These are phyloP conservation scores for Rhodosporidiobolus odoratus DNA, from an alignment of 768 basidiomycete genomes.

Conservation along the genomic window DNA sequence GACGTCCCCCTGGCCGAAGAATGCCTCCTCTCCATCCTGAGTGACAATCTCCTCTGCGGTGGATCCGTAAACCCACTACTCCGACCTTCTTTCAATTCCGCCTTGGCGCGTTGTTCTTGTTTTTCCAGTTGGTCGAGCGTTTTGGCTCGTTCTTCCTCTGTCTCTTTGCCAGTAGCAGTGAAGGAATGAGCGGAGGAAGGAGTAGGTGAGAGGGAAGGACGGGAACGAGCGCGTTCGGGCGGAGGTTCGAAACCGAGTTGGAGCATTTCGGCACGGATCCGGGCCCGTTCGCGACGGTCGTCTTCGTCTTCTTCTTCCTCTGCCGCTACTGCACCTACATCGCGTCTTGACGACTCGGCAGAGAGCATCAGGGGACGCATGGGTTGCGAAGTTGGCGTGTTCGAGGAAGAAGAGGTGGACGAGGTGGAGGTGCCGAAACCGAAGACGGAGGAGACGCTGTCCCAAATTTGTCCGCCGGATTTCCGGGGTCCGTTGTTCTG, in stretches of 20 bases:
- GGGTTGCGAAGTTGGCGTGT: slow-evolving; percentile 48
- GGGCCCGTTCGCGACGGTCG: slow-evolving; percentile 61
- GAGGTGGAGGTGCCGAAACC: slow-evolving; percentile 70
- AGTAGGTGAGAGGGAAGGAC: slow-evolving; percentile 46
- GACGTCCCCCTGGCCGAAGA: not conserved
- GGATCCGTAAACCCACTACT: slow-evolving; percentile 72
- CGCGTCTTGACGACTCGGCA: slow-evolving; percentile 47
- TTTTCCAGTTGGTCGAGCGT: slow-evolving; percentile 69
- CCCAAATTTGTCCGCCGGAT: slow-evolving; percentile 17
- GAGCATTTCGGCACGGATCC: slow-evolving; percentile 84
- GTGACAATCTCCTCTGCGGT: slow-evolving; percentile 8
- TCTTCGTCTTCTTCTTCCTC: slow-evolving; percentile 63
- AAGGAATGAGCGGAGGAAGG: slow-evolving; percentile 40
- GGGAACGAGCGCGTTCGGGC: slow-evolving; percentile 52
- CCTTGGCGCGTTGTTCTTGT: slow-evolving; percentile 65
- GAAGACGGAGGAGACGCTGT: slow-evolving; percentile 32
- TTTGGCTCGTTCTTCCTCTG: slow-evolving; percentile 50
- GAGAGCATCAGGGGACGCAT: slow-evolving; percentile 53
- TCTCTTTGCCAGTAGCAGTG: slow-evolving; percentile 48
- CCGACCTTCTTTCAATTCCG: slow-evolving; percentile 69
- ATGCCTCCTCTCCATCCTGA: not conserved
- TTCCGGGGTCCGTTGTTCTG: slow-evolving; percentile 13
- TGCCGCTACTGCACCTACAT: slow-evolving; percentile 46
- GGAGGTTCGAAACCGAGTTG: slow-evolving; percentile 74
- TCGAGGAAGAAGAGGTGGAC: slow-evolving; percentile 47